phyloP scores from a whole-genome alignment of 2,329 filamentous ascomycete species.

The Stagonosporopsis cucurbitacearum region DNA sequence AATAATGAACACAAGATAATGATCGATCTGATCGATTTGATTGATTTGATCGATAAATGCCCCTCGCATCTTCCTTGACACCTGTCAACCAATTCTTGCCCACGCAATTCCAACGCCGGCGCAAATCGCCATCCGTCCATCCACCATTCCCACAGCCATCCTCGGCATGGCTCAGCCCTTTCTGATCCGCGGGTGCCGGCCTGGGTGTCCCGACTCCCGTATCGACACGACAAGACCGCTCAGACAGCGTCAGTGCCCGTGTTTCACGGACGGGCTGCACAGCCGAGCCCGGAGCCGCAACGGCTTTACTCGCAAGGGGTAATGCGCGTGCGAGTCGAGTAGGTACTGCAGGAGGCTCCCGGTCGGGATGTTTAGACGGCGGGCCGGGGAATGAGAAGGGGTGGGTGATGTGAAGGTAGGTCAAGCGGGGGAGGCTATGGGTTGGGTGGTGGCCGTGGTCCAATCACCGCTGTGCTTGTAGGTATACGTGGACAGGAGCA shows the following conservation, averaged over 20 bases:
- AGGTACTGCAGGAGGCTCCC: not conserved
- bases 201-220: not conserved
- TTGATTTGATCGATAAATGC: not conserved
- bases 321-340: not conserved
- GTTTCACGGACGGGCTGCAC: constrained; percentile 13
- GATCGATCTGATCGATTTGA: too few species aligned
- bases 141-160: not conserved
- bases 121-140: not conserved
- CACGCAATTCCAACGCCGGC: too few species aligned
- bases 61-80: not conserved
- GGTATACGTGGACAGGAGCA: too few species aligned
- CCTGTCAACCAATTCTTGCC: not conserved
- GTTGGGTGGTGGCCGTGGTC: too few species aligned
- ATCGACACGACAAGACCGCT: not conserved
- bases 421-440: not conserved
- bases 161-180: constrained; percentile 6
- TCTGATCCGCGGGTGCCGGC: constrained; percentile 3
- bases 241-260: constrained; percentile 4
- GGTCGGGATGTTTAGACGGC: not conserved
- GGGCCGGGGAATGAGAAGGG: not conserved
- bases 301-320: constrained; percentile 9
- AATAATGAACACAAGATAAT: too few species aligned
- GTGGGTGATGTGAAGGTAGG: not conserved
- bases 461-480: too few species aligned
- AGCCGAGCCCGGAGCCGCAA: constrained; percentile 8